Evolutionary conservation across 169 alveolate genomes (phyloP).

Genomic region (Cryptosporidium ubiquitum): DNA sequence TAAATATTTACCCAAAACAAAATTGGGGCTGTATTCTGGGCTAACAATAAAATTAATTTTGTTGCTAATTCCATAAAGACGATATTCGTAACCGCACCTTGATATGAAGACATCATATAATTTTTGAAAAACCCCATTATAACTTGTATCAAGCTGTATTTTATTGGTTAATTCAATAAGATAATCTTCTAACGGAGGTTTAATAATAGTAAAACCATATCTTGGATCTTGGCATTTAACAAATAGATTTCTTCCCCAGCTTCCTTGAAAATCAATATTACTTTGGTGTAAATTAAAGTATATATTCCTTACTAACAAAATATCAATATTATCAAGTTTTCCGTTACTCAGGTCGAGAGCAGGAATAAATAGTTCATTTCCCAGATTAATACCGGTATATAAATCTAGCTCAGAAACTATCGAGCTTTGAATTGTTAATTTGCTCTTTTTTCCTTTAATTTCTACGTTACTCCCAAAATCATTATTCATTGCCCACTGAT

Average conservation of each 20-base stretch:
- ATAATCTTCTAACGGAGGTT: slow-evolving; percentile 23
- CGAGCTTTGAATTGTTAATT: not conserved
- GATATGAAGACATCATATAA: slow-evolving; percentile 29
- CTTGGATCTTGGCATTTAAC: slow-evolving; percentile 27
- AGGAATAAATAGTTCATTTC: slow-evolving; percentile 1
- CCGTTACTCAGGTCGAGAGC: slow-evolving; percentile 1
- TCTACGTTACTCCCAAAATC: not conserved
- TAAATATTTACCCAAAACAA: slow-evolving; percentile 19
- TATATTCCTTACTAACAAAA: slow-evolving; percentile 20
- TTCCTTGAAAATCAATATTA: not conserved
- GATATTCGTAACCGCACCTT: slow-evolving; percentile 54
- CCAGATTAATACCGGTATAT: not conserved
- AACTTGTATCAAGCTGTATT: slow-evolving; percentile 3
- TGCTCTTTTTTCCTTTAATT: slow-evolving; percentile 22
- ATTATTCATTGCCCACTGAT: slow-evolving; percentile 50
- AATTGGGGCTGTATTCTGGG: slow-evolving; percentile 41
- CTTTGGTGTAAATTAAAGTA: slow-evolving; percentile 5
- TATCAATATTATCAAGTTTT: not conserved
- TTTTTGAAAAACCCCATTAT: not conserved
- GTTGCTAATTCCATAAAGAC: not conserved
- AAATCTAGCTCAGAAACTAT: slow-evolving; percentile 12
- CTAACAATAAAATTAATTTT: slow-evolving; percentile 6
- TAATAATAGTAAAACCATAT: slow-evolving; percentile 21
- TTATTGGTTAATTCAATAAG: slow-evolving; percentile 1
- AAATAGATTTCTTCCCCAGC: slow-evolving; percentile 12